A percentile compares a stretch with the other conserved stretches of the same genome.
Evolutionary conservation across 176 grass and related monocot species (phyloP).

Genomic region (Ananas comosus): DNA sequence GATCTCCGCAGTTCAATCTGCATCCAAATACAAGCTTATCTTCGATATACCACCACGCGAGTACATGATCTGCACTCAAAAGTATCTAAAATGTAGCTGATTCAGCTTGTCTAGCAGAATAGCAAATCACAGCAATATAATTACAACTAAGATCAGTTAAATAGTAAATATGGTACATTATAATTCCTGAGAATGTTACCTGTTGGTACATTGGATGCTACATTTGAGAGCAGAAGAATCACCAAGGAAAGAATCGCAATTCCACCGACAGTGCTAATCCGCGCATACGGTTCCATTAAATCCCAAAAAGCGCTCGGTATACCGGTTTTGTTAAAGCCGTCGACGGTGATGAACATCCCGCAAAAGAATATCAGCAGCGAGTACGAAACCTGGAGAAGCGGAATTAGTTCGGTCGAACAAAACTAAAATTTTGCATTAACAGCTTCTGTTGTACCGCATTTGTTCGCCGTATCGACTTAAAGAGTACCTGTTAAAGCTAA

Average conservation of each 20-base stretch:
- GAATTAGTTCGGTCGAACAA: no score
- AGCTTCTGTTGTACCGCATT: no score
- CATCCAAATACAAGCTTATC: neutral
- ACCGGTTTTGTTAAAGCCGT: slow-evolving; percentile 90
- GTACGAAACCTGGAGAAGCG: slow-evolving; percentile 62
- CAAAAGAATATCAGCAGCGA: slow-evolving; percentile 84
- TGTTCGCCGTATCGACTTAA: no score
- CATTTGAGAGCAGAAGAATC: slow-evolving; percentile 70
- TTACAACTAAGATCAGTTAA: neutral
- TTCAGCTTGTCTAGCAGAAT: no score
- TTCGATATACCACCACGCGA: no score
- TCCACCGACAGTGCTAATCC: slow-evolving; percentile 40
- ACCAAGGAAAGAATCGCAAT: slow-evolving; percentile 42
- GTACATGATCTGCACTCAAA: no score
- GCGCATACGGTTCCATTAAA: slow-evolving; percentile 59
- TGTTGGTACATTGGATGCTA: slow-evolving; percentile 87
- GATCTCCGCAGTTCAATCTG: neutral
- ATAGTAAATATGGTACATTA: neutral
- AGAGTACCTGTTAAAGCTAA: no score
- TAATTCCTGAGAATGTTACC: slow-evolving; percentile 19
- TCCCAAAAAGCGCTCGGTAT: slow-evolving; percentile 82
- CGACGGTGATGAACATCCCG: slow-evolving; percentile 95
- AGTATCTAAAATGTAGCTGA: no score
- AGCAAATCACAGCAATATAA: neutral
- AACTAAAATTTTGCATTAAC: no score